Percentiles rank a stretch among this genome's conserved stretches.
These are phyloP conservation scores for Gracilaria vermiculophylla DNA, from an alignment of 23 red algal species.

Conservation along the genomic window DNA sequence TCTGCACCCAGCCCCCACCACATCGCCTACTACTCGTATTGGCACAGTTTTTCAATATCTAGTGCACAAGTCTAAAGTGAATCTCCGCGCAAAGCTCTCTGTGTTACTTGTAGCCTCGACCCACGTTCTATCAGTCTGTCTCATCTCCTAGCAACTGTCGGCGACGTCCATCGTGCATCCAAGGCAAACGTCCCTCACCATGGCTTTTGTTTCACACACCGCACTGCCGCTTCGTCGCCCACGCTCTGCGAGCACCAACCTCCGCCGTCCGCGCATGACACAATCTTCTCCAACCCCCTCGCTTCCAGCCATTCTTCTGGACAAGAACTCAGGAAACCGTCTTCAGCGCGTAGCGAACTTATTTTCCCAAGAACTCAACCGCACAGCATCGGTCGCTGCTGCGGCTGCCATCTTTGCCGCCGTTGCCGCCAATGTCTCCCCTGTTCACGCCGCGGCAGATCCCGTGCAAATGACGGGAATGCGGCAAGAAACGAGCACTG, in stretches of 20 bases:
- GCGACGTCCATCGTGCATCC: background rate
- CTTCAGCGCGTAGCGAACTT: slow-evolving; percentile 22
- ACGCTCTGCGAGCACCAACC: background rate
- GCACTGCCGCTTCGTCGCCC: slow-evolving; percentile 37
- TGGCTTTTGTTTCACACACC: slow-evolving; percentile 68
- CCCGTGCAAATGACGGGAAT: slow-evolving; percentile 54
- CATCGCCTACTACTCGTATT: too few species aligned
- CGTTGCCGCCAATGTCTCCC: slow-evolving; percentile 2
- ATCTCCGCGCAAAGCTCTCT: too few species aligned
- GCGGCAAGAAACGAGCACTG: slow-evolving; percentile 48
- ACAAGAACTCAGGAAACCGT: background rate
- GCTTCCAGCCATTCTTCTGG: slow-evolving; percentile 25
- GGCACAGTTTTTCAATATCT: too few species aligned
- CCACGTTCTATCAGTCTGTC: too few species aligned
- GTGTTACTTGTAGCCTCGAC: too few species aligned
- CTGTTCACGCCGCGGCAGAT: slow-evolving; percentile 32
- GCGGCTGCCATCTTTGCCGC: slow-evolving; percentile 38
- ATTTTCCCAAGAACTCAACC: background rate
- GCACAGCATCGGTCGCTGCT: slow-evolving; percentile 22
- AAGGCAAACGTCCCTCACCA: background rate
- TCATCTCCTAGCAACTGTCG: too few species aligned
- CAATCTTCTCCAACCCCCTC: background rate
- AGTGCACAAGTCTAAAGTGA: too few species aligned
- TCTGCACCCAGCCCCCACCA: too few species aligned
- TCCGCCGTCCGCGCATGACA: slow-evolving; percentile 22